Conservation (phyloP, 108 stramenopile species). For the Nannochloropsis oceanica region DNA sequence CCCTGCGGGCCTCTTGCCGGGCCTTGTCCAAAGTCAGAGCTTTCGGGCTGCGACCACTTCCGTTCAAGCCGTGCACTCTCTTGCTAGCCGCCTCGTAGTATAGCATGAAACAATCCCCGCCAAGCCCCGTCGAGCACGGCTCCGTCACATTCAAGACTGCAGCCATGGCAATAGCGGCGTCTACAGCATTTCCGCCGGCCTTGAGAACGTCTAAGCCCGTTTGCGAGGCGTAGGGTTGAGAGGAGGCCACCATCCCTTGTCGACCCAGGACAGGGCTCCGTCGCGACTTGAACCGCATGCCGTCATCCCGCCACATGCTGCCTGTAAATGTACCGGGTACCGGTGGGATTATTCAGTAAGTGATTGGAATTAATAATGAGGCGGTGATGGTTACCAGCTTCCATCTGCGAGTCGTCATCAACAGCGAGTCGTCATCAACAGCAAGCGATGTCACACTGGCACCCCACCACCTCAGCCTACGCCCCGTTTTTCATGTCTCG, state of each 20-base stretch:
- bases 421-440: no score
- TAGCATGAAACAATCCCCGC: constrained; percentile 51
- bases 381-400: no score
- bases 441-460: no score
- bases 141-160: constrained; percentile 42
- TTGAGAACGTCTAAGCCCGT: constrained; percentile 26
- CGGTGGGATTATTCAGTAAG: no score
- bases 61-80: constrained; percentile 62
- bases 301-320: neutral
- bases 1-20: constrained; percentile 5
- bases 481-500: no score
- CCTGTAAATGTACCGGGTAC: neutral
- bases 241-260: constrained; percentile 27
- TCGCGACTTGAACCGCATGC: constrained; percentile 1
- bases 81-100: constrained; percentile 57
- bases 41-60: constrained; percentile 56
- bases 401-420: no score
- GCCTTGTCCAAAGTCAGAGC: constrained; percentile 49
- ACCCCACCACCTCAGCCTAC: no score
- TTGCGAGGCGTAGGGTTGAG: constrained; percentile 35
- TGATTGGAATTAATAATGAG: no score
- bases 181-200: constrained; percentile 43
- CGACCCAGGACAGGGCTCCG: constrained; percentile 29
- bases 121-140: constrained; percentile 35
- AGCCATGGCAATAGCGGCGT: constrained; percentile 45